These are phyloP conservation scores for Phytophthora cactorum DNA, from an alignment of 352 stramenopile genomes.

Conservation along the genomic window DNA sequence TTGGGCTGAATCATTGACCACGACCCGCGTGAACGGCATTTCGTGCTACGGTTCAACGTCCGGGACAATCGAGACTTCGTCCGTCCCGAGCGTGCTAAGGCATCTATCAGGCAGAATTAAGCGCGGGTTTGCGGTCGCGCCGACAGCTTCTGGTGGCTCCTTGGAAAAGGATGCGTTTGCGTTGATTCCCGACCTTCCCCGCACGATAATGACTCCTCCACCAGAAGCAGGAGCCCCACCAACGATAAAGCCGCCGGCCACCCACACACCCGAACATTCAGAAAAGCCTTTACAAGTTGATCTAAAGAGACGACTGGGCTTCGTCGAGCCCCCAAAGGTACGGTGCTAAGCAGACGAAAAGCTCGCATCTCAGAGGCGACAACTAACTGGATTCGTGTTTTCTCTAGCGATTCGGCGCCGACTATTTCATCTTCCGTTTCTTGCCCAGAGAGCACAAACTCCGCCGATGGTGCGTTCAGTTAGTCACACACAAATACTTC, in stretches of 20 bases:
- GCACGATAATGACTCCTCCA: constrained; percentile 39
- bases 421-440: constrained; percentile 50
- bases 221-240: constrained; percentile 32
- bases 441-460: constrained; percentile 57
- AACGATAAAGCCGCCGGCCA: constrained; percentile 3
- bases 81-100: constrained; percentile 17
- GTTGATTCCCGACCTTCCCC: constrained; percentile 38
- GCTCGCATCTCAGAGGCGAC: not conserved
- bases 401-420: constrained; percentile 49
- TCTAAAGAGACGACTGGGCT: constrained; percentile 25
- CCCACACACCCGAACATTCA: constrained; percentile 2
- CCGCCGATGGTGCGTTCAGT: constrained; percentile 51
- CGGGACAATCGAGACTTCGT: constrained; percentile 23
- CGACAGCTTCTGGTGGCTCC: constrained; percentile 41
- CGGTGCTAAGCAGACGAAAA: not conserved
- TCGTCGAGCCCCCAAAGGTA: constrained; percentile 27
- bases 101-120: constrained; percentile 42
- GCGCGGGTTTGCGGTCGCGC: constrained; percentile 39
- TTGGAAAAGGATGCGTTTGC: constrained; percentile 49
- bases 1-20: constrained; percentile 21
- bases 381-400: not conserved
- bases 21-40: constrained; percentile 19
- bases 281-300: constrained; percentile 16
- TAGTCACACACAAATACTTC: constrained; percentile 72
- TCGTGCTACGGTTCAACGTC: constrained; percentile 29